Conservation (phyloP, 2,329 filamentous ascomycete genomes). For the Diaporthe sp. region DNA sequence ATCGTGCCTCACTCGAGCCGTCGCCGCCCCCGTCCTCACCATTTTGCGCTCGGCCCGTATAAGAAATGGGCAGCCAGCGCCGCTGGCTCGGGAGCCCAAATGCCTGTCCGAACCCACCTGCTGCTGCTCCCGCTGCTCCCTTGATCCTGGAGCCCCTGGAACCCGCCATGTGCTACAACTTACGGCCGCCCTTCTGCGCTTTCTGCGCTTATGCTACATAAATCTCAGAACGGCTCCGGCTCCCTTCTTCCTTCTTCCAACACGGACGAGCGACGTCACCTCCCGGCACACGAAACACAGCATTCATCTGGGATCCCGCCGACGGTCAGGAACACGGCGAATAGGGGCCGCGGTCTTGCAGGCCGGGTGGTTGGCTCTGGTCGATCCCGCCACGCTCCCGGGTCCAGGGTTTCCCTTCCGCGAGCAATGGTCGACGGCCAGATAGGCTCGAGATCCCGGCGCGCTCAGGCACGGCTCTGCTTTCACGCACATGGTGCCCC, state of each 20-base stretch:
- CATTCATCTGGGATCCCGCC: slow-evolving; percentile 14
- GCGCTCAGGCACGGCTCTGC: slow-evolving; percentile 10
- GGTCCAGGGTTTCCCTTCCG: slow-evolving; percentile 3
- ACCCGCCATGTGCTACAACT: neutral
- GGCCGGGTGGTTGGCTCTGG: slow-evolving; percentile 16
- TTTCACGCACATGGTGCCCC: neutral
- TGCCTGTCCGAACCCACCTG: slow-evolving; percentile 23
- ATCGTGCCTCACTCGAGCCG: slow-evolving; percentile 14
- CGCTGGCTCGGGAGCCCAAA: slow-evolving; percentile 26
- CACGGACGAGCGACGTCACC: neutral
- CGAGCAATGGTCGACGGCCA: neutral
- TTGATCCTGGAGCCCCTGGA: slow-evolving; percentile 1
- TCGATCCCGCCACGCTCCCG: slow-evolving; percentile 6
- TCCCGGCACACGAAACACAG: slow-evolving; percentile 22
- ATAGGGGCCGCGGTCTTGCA: slow-evolving; percentile 21
- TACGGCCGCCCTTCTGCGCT: slow-evolving; percentile 19
- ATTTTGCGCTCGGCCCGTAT: slow-evolving; percentile 15
- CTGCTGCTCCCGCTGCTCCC: neutral
- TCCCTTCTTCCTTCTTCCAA: neutral
- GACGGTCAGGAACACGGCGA: neutral
- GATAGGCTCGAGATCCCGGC: slow-evolving; percentile 29
- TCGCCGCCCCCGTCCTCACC: slow-evolving; percentile 15
- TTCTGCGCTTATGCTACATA: neutral
- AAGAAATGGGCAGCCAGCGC: slow-evolving; percentile 24
- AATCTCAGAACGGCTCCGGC: neutral